Base-by-base conservation (phyloP, 2,329 filamentous ascomycete genomes). In the Westerdykella sp. region DNA sequence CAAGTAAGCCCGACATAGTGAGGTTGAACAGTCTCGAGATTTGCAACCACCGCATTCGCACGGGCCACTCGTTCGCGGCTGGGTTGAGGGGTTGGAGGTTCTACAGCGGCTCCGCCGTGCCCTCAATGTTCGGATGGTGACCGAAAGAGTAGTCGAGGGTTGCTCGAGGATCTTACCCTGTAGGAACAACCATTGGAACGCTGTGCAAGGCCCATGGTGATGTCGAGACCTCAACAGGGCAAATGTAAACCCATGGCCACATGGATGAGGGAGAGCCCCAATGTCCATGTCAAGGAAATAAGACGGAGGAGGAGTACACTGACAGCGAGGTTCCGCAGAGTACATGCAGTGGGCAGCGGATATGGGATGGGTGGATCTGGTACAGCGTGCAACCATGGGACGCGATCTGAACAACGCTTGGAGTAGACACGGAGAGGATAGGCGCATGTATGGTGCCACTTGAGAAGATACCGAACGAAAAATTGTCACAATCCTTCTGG, bases 21-120 rank as follows among this genome's bases (percentile, higher is more conserved):
- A 41, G 41, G 41, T 40, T 43, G 43, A 43, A 53, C 42, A 49
- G 45, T 46, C 46, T 39, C 50, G 45, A 44, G 41, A 55, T 60
- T 57, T 57, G 55, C 51, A 44, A 51, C 41, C 50, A 51, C 49
- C 37, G 42, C 45, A 43, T 48, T 45, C 31, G 62, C 63, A 66
- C 62, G 51, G 62, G 44, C 60, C 62, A 64, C 50, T 53, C 39
- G 63, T 67, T 66, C 59, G 45, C 56, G 51, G 36, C 44, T 56
- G 50, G 54, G 54, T 46, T 49, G 41, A 50, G 53, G 44, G 46
- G 46, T 42, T 37, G 40, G 34, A 41, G 40, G 57, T 59, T 54
- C 54, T 57, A 60, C 60, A 52, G 47, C 55, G 45, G 53, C 49
- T 52, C 53, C 41, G 47, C 52, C 51, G 59, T 60, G 49, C 49